Conservation (phyloP, 768 basidiomycete species). For the Cyclocybe aegerita region DNA sequence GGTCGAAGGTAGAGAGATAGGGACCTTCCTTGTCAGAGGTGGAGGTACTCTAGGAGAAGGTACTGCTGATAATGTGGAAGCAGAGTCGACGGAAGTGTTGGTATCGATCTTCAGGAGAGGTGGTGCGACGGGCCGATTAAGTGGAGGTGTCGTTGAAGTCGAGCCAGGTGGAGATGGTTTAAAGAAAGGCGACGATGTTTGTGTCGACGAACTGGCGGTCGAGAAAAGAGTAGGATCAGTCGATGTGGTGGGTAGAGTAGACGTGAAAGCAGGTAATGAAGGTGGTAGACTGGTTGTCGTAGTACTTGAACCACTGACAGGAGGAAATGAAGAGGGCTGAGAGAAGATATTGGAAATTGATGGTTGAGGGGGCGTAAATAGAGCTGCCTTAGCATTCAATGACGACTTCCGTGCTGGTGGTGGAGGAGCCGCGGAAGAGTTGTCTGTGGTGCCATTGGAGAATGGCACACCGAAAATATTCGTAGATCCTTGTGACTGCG, state of each 20-base stretch:
- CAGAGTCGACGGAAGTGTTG: conserved; percentile 15
- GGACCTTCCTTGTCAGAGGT: conserved; percentile 34
- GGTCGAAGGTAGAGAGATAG: conserved; percentile 48
- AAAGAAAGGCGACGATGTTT: conserved; percentile 12
- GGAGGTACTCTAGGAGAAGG: conserved; percentile 37
- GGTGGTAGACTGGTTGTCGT: not conserved
- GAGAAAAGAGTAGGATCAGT: too few species aligned
- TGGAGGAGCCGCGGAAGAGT: not conserved
- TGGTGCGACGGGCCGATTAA: conserved; percentile 19
- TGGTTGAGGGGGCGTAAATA: conserved; percentile 20
- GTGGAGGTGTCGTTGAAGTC: conserved; percentile 14
- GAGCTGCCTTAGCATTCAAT: conserved; percentile 20
- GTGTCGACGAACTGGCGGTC: not conserved
- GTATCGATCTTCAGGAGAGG: conserved; percentile 38
- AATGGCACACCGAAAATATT: not conserved
- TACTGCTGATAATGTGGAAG: conserved; percentile 12
- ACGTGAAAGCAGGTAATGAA: too few species aligned
- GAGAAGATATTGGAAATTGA: conserved; percentile 5
- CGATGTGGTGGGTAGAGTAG: too few species aligned
- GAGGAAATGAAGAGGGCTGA: conserved; percentile 3
- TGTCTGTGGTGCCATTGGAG: not conserved
- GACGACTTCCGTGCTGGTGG: conserved; percentile 11
- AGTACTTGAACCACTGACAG: conserved; percentile 2
- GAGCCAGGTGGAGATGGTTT: conserved; percentile 16
- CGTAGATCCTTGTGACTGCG: not conserved